These are phyloP conservation scores for Chaetomium cochliodes DNA, from an alignment of 495 filamentous ascomycete genomes.

Conservation along the genomic window DNA sequence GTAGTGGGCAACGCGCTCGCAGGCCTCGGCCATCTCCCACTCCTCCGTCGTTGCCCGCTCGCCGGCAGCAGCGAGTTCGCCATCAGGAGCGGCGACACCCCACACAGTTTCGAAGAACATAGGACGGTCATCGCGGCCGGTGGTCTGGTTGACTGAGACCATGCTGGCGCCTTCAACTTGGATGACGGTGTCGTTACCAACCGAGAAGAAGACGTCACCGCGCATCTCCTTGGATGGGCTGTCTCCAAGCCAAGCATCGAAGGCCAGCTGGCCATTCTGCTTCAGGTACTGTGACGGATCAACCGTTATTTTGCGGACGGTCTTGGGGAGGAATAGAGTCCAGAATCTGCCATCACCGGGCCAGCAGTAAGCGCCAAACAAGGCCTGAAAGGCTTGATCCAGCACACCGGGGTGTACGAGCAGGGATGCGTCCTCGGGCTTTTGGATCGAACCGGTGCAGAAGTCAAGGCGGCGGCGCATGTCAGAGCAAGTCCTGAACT, in stretches of 20 bases:
- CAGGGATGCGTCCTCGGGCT: neutral
- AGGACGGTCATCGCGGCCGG: neutral
- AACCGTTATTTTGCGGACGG: neutral
- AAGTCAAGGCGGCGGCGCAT: neutral
- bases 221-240: neutral
- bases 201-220: neutral
- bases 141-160: neutral
- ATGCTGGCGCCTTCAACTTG: neutral
- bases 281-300: neutral
- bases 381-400: neutral
- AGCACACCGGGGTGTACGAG: neutral
- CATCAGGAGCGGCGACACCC: neutral
- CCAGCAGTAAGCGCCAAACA: neutral
- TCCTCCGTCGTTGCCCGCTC: neutral
- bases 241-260: neutral
- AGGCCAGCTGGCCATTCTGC: neutral
- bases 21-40: neutral
- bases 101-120: neutral
- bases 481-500: neutral
- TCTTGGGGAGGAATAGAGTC: neutral
- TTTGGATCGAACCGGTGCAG: neutral
- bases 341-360: constrained; percentile 1
- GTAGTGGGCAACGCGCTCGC: neutral
- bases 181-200: neutral
- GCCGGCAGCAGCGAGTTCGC: neutral